Evolutionary conservation across 2,329 filamentous ascomycete species (phyloP), one percentile per base, ranked within the genome.

Genomic region (Paecilomyces niveus): DNA sequence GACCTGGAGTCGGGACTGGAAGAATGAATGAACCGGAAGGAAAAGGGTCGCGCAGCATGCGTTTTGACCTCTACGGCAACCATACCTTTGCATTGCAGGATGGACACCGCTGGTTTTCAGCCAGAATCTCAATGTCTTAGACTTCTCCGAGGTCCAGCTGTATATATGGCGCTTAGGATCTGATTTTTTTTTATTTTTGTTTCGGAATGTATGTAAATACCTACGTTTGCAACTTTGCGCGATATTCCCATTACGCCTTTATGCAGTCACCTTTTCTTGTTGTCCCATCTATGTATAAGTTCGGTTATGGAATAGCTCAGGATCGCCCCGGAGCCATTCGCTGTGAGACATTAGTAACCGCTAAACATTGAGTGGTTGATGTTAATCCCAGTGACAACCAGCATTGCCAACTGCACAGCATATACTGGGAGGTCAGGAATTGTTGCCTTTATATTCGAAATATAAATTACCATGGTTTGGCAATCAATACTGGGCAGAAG

Each of bases 141-240:
- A 45, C n/a, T 45, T 6, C 39, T 21, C 24, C 29, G 53, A 31
- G 52, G 54, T 54, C 52, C 54, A 58, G 58, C 54, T 62, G 58
- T 62, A 60, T 49, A 62, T 58, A 62, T 57, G 58, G 60, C 60
- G 60, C 60, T 57, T 35, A 31, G 59, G 60, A 18, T 18, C 39
- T 45, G 39, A 45, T 45, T 45, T 45, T 21, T 50, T 57, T 58
- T 52, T 55, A 57, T 53, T 55, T 57, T 57, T 53, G 52, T 55
- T 62, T 45, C 54, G 58, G 57, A 57, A 56, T 61, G 59, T 61
- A 62, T 58, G 58, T 60, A 60, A 55, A 58, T 52, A 53, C 54
- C 60, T 55, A 57, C 33, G 54, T 58, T 45, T 53, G 53, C 54
- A 29, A 51, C 54, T 57, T 56, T 18, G 15, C 32, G 26, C 26